These are phyloP conservation scores for Parmelia sp. DNA, from an alignment of 495 filamentous ascomycete species.

Conservation along the genomic window DNA sequence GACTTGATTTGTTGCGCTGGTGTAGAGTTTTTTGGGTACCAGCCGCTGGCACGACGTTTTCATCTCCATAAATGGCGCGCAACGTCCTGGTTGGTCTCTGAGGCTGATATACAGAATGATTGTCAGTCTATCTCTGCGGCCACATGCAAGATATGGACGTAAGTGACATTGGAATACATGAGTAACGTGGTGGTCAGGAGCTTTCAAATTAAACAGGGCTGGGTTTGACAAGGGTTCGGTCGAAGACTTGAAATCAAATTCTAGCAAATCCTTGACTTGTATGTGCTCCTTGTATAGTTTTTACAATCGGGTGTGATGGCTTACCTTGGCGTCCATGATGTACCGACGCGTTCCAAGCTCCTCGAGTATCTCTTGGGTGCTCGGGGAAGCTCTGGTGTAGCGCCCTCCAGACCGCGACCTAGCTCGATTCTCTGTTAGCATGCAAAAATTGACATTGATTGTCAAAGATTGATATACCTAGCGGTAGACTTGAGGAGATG, in stretches of 20 bases:
- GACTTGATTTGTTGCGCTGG: slow-evolving; percentile 75
- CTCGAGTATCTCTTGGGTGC: slow-evolving; percentile 6
- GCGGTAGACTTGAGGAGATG: not conserved
- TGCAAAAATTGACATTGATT: not conserved
- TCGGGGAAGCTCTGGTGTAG: slow-evolving; percentile 10
- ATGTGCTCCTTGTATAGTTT: not conserved
- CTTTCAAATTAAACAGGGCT: not conserved
- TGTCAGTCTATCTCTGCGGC: slow-evolving; percentile 14
- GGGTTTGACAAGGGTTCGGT: not conserved
- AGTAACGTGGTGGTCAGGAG: not conserved
- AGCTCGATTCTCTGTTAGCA: slow-evolving; percentile 1
- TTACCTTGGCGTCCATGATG: slow-evolving; percentile 40
- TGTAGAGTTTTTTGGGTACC: slow-evolving; percentile 56
- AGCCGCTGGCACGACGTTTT: slow-evolving; percentile 57
- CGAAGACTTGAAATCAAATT: not conserved
- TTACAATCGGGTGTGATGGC: not conserved
- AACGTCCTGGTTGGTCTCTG: slow-evolving; percentile 59
- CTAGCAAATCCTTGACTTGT: not conserved
- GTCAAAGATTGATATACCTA: not conserved
- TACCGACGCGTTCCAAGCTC: slow-evolving; percentile 14
- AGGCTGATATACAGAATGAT: slow-evolving; percentile 49
- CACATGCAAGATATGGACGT: not conserved
- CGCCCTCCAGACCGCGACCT: slow-evolving; percentile 5
- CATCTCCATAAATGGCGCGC: slow-evolving; percentile 58
- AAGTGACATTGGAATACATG: not conserved